Base-by-base conservation (phyloP, 1,284 basidiomycete genomes). In the Chiua sp. region DNA sequence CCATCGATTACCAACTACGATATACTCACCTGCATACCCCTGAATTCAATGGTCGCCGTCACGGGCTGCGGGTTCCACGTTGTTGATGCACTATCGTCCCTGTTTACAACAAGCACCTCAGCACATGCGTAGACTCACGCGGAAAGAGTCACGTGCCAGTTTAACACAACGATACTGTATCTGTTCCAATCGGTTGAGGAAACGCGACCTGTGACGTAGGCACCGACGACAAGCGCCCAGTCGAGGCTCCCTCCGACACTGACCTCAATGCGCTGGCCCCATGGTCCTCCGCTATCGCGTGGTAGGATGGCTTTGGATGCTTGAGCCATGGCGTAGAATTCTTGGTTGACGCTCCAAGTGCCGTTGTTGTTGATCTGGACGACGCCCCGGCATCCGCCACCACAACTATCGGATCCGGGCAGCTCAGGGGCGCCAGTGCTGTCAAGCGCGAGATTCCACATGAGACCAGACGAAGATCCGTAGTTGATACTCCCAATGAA, bases 241-340 rank as follows among this genome's bases (percentile, higher is more conserved):
- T 73, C 77, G 42, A 84, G 75, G 12, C 65, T 73, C 1, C 90
- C 90, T 20, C 80, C 79, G 3, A 91, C 83, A 33, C 80, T 80
- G 7, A 87, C 84, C 4, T 82, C 84, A 55, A 92, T 86, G 15
- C 91, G 82, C 67, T 87, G 78, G 12, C 85, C 91, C 66, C 79
- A 90, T 0, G 89, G 87, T 2, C 91, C 90, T 3, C 84, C 86
- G 0, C 69, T 67, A 55, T 92, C 90, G 55, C 84, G 83, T 0
- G 90, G 91, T 22, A 88, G 76, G 62, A 90, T 82, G 1, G 88
- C 90, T 68, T 90, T 90, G 23, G 87, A 88, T 0, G 86, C 86
- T 59, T 92, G 90, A 3, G 87, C 88, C 84, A 91, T 88, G 0
- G 86, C 74, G 61, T 90, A 92, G 74, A 88, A 90, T 73, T 92